A percentile compares a stretch with the other conserved stretches of the same genome.
Evolutionary conservation across 78 protist species (phyloP).

Genomic region (Dictyostelium purpureum): DNA sequence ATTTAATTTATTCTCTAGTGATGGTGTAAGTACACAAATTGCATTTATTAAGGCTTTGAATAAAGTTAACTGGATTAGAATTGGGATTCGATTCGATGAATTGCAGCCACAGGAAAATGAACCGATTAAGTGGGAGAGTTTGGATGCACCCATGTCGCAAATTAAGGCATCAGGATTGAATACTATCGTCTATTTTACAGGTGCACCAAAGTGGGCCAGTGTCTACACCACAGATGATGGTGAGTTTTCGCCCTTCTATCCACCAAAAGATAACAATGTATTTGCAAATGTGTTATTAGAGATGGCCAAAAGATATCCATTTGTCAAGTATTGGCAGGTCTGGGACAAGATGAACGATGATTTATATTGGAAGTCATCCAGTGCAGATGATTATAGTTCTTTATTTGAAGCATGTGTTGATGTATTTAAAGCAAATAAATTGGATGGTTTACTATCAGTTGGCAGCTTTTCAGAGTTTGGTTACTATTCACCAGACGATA

Average conservation of each 20-base stretch:
- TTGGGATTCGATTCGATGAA: background rate
- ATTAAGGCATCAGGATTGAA: background rate
- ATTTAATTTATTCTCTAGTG: background rate
- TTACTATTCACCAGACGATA: background rate
- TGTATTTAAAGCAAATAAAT: background rate
- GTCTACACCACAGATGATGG: constrained; percentile 1
- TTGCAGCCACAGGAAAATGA: no score
- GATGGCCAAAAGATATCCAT: background rate
- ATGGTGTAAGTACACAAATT: background rate
- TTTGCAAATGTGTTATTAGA: background rate
- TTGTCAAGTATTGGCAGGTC: constrained; percentile 10
- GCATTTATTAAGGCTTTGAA: background rate
- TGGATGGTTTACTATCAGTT: background rate
- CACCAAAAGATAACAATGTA: background rate
- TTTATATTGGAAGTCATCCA: background rate
- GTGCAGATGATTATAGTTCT: background rate
- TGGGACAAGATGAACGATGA: background rate
- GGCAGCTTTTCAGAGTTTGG: background rate
- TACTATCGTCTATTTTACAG: background rate
- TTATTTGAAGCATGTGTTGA: background rate
- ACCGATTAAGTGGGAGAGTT: no score
- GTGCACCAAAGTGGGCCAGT: background rate
- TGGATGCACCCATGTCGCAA: constrained; percentile 5
- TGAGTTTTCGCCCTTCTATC: background rate
- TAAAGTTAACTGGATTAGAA: background rate